These are phyloP conservation scores for Durio zibethinus DNA, from an alignment of 345 rosid genomes.

Conservation along the genomic window DNA sequence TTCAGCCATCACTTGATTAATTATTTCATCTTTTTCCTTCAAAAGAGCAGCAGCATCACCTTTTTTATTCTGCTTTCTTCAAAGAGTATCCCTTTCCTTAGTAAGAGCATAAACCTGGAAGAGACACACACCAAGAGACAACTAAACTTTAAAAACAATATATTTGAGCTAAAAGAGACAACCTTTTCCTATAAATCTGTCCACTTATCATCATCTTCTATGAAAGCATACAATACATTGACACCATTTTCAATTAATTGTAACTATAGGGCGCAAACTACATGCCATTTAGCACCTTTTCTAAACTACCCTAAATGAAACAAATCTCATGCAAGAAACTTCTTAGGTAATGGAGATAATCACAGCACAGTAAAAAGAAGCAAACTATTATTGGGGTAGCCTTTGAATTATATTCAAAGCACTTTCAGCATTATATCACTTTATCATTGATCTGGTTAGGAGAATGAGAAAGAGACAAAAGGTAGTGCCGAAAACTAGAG, in stretches of 20 bases:
- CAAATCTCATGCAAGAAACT: background rate
- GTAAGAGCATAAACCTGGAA: conserved; percentile 92
- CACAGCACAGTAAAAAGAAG: background rate
- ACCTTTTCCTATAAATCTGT: background rate
- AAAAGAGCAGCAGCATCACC: conserved; percentile 97
- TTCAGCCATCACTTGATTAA: conserved; percentile 99
- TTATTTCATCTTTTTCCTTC: conserved; percentile 98
- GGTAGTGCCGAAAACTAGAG: background rate
- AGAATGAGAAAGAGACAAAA: background rate
- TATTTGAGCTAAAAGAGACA: background rate
- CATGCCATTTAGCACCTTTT: background rate
- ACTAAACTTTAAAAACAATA: background rate
- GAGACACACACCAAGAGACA: conserved; percentile 11
- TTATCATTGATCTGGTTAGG: background rate
- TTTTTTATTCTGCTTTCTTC: conserved; percentile 92
- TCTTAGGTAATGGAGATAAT: background rate
- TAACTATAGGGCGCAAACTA: background rate
- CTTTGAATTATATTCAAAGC: background rate
- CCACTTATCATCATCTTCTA: background rate
- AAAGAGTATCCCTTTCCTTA: conserved; percentile 94
- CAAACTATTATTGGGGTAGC: background rate
- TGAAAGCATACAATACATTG: background rate
- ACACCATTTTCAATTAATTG: background rate
- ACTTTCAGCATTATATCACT: background rate
- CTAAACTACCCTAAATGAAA: background rate